Base-by-base conservation (phyloP, 257 asterid genomes). In the Knoxia roxburghii region DNA sequence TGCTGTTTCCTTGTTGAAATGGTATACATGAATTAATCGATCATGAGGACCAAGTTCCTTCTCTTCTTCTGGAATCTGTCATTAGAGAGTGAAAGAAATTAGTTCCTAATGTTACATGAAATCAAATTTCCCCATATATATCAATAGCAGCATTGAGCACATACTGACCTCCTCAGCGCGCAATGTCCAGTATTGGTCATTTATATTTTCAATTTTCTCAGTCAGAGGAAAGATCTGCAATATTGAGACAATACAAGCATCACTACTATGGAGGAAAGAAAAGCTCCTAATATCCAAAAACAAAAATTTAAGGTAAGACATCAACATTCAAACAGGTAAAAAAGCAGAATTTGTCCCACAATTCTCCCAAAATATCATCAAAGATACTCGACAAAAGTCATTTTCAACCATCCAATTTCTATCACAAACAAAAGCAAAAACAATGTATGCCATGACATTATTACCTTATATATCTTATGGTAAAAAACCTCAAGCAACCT, bases 131-230 rank as follows among this genome's bases (percentile, higher is more conserved):
- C 9, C 33, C 0, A 49, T 2, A 50, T 23, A 1, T 21, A 50
- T 49, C 23, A 24, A 51, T 35, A 50, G 26, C 15, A 3, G 27
- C 6, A 9, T 49, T 43, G n/a, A 30, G 14, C 24, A 50, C 64
- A 74, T 72, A 57, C 75, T 76, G 51, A 84, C 96, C 95, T 91
- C 98, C 80, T 91, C 98, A 35, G 96, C 96, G 65, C 96, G 92
- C 80, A 91, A 64, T 17, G 96, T 91, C 98, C 98, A 91, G 79
- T 89, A 89, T 62, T 91, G 96, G 75, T 89, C 96, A 79, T 89
- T 89, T 75, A 91, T 91, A 74, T 91, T 89, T 77, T 91, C 98
- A 74, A 89, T 91, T 77, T 87, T 91, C 80, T 89, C 98, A 63
- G 65, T 80, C 65, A 70, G 70, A 35, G 98, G 98, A 61, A 91